Percentiles rank a stretch among this genome's conserved stretches.
Evolutionary conservation across 1,284 basidiomycete species (phyloP).

Genomic region (Kwoniella shivajii): DNA sequence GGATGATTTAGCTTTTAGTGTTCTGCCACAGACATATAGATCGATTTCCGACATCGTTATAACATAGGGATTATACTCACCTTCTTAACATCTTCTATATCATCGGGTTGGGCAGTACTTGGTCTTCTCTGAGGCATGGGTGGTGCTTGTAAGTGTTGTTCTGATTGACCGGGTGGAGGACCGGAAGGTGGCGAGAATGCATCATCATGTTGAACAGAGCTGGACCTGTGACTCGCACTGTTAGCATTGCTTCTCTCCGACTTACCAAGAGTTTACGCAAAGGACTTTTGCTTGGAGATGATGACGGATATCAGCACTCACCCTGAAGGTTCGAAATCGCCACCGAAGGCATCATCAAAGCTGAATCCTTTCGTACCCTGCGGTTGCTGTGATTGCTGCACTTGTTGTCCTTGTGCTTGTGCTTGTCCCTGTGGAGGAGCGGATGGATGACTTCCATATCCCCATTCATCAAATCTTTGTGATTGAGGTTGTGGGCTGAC

Average conservation of each 20-base stretch:
- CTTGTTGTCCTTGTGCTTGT: slow-evolving; percentile 4
- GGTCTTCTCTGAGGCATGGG: slow-evolving; percentile 40
- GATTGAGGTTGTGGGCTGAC: slow-evolving; percentile 28
- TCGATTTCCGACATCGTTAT: background rate
- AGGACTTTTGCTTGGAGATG: too few species aligned
- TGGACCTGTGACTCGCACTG: background rate
- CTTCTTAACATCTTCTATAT: slow-evolving; percentile 55
- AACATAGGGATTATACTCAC: slow-evolving; percentile 31
- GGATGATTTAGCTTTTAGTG: background rate
- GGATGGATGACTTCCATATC: slow-evolving; percentile 42
- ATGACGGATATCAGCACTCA: background rate
- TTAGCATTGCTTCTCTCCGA: too few species aligned
- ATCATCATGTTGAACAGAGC: background rate
- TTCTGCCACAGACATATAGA: background rate
- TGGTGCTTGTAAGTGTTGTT: slow-evolving; percentile 19
- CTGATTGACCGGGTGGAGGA: slow-evolving; percentile 21
- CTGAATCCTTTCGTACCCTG: slow-evolving; percentile 53
- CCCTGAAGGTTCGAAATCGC: slow-evolving; percentile 39
- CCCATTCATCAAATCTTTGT: slow-evolving; percentile 27
- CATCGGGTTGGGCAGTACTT: slow-evolving; percentile 47
- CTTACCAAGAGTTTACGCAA: too few species aligned
- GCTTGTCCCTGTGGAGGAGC: slow-evolving; percentile 1
- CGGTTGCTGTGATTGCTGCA: slow-evolving; percentile 5
- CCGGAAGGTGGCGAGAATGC: slow-evolving; percentile 27
- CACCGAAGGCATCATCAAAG: slow-evolving; percentile 62